Evolutionary conservation across 208 protist species (phyloP).

Genomic region (Leishmania tarentolae): DNA sequence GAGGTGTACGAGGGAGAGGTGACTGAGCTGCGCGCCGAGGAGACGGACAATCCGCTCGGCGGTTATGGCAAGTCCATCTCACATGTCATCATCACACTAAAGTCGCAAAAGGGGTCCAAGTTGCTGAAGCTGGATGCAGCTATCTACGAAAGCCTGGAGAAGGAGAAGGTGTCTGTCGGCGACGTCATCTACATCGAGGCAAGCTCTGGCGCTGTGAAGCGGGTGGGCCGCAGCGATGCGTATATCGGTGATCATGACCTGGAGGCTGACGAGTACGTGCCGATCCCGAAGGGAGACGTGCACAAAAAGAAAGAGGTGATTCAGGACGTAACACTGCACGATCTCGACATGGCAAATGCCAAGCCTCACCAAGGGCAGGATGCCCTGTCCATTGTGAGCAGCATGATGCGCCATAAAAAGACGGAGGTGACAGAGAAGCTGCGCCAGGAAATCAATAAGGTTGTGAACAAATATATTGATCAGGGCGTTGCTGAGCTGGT

Average conservation of each 20-base stretch:
- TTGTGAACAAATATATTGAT: conserved; percentile 99
- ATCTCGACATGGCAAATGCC: conserved; percentile 99
- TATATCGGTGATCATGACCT: conserved; percentile 97
- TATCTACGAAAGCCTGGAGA: conserved; percentile 99
- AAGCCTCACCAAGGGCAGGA: conserved; percentile 97
- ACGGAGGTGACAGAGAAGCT: conserved; percentile 99
- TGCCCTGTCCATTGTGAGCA: conserved; percentile 97
- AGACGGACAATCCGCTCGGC: conserved; percentile 98
- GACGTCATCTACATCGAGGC: conserved; percentile 99
- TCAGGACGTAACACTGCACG: conserved; percentile 99
- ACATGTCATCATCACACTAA: conserved; percentile 98
- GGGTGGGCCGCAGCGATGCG: conserved; percentile 95
- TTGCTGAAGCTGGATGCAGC: conserved; percentile 98
- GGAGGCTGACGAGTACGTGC: conserved; percentile 99
- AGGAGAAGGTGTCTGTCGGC: conserved; percentile 98
- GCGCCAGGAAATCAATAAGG: conserved; percentile 99
- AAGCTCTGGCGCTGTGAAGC: conserved; percentile 97
- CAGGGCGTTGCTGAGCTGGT: conserved; percentile 99
- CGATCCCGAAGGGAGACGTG: conserved; percentile 99
- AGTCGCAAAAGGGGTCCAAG: conserved; percentile 98
- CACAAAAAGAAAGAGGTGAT: conserved; percentile 99
- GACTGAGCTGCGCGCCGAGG: conserved; percentile 98
- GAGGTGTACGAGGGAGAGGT: conserved; percentile 99
- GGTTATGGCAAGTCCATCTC: conserved; percentile 98
- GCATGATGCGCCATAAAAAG: conserved; percentile 99